Evolutionary conservation across 2,329 filamentous ascomycete genomes (phyloP).

Genomic region (Davidsoniella neocaledoniae): DNA sequence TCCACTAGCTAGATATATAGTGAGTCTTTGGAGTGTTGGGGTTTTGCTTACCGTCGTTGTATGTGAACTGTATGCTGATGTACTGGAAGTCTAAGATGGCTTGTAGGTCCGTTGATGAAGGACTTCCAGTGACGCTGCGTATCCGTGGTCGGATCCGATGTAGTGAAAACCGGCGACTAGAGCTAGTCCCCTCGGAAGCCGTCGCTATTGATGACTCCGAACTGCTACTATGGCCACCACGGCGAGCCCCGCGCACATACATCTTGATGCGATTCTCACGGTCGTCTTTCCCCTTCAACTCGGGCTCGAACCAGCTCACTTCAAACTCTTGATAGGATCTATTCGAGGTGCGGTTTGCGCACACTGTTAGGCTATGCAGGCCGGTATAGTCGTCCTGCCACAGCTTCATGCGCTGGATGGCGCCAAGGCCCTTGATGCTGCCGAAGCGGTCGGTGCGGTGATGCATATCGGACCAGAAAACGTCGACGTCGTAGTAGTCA

Average conservation of each 20-base stretch:
- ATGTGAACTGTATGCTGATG: constrained; percentile 32
- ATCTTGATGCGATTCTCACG: constrained; percentile 28
- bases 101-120: no score
- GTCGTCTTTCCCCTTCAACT: constrained; percentile 30
- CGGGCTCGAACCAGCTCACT: constrained; percentile 30
- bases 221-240: no score
- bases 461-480: constrained; percentile 34
- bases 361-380: constrained; percentile 30
- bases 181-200: constrained; percentile 23
- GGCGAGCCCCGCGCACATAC: constrained; percentile 19
- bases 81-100: constrained; percentile 25
- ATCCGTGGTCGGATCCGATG: constrained; percentile 26
- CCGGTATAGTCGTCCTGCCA: constrained; percentile 33
- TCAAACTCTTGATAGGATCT: constrained; percentile 31
- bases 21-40: not conserved
- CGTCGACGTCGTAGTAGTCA: constrained; percentile 35
- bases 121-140: constrained; percentile 17
- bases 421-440: constrained; percentile 32
- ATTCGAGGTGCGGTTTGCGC: constrained; percentile 28
- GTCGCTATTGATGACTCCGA: no score
- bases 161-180: constrained; percentile 26
- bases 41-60: constrained; percentile 23
- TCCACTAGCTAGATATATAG: not conserved
- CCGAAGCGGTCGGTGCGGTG: constrained; percentile 33
- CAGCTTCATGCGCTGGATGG: constrained; percentile 34